Base-by-base conservation (phyloP, 2,329 filamentous ascomycete species). In the Colletotrichum eremochloae region DNA sequence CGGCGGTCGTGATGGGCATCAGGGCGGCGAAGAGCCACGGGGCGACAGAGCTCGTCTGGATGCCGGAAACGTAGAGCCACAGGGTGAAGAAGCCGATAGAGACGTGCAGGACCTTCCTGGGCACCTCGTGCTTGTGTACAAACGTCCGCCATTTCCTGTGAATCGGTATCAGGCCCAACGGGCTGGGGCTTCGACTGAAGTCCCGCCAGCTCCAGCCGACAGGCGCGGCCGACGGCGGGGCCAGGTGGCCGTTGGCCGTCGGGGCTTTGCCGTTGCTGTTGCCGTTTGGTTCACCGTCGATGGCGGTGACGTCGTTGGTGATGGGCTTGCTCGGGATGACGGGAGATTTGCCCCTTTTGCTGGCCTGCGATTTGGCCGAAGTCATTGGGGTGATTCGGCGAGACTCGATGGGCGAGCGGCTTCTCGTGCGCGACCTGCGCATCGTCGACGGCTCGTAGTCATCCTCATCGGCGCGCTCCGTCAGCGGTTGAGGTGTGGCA, bases 81-180 rank as follows among this genome's bases (percentile, higher is more conserved):
- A 97, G 88, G 29, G 96, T 94, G 73, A 98, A 87, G 84, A 98
- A 98, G 67, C 96, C 96, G 79, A 99, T 99, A 60, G 95, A 98
- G 69, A 98, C 94, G 81, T 99, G 96, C 48, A 99, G 87, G 52
- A 91, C 86, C 82, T 99, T 99, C 77, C 96, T 92, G 12, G 96
- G 96, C 65, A 99, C 95, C 84, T 99, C 96, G 82, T 99, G 96
- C 78, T 94, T 95, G 87, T 99, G 96, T 74, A 97, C 94, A 79
- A 99, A 95, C 38, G 89, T 93, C 77, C 94, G 90, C 89, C 96
- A 99, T 80, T 96, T 93, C 73, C 94, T 88, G 82, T 99, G 96
- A 77, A 99, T 96, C 2, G 96, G 96, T 73, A 99, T 99, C 61
- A 98, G 87, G 11, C 96, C 96, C 5, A 98, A 88, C 12, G 96